These are phyloP conservation scores for Yamadazyma sp. DNA, from an alignment of 1,139 yeast species.

Conservation along the genomic window DNA sequence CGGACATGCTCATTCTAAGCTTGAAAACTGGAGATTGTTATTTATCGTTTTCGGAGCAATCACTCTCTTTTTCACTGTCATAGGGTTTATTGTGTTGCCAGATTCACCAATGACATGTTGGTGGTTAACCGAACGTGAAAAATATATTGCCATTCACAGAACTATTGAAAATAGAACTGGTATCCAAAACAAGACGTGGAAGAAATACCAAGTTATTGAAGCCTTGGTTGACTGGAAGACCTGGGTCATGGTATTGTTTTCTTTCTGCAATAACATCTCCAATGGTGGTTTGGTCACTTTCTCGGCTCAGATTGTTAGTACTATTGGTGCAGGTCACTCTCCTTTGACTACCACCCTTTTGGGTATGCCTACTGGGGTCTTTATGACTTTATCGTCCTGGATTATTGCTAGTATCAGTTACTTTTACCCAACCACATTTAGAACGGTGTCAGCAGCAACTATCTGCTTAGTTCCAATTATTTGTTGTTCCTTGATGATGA, in stretches of 20 bases:
- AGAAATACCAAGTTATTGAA: slow-evolving; percentile 42
- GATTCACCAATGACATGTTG: slow-evolving; percentile 21
- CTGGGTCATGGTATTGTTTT: slow-evolving; percentile 42
- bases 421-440: slow-evolving; percentile 16
- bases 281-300: slow-evolving; percentile 43
- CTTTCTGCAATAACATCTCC: slow-evolving; percentile 43
- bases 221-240: slow-evolving; percentile 47
- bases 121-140: slow-evolving; percentile 23
- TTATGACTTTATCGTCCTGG: slow-evolving; percentile 15
- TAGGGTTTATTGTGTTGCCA: slow-evolving; percentile 15
- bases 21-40: slow-evolving; percentile 18
- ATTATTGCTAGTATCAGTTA: slow-evolving; percentile 15
- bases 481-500: slow-evolving; percentile 36
- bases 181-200: slow-evolving; percentile 45
- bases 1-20: slow-evolving; percentile 13
- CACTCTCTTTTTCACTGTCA: slow-evolving; percentile 11
- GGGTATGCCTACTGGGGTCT: slow-evolving; percentile 52
- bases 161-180: slow-evolving; percentile 28
- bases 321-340: slow-evolving; percentile 23
- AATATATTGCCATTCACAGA: slow-evolving; percentile 16
- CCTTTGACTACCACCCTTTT: slow-evolving; percentile 48
- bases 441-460: slow-evolving; percentile 16
- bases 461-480: slow-evolving; percentile 38
- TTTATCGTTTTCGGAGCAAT: slow-evolving; percentile 15
- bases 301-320: slow-evolving; percentile 41